Conservation (phyloP, 495 filamentous ascomycete species). For the Amorphotheca resinae region DNA sequence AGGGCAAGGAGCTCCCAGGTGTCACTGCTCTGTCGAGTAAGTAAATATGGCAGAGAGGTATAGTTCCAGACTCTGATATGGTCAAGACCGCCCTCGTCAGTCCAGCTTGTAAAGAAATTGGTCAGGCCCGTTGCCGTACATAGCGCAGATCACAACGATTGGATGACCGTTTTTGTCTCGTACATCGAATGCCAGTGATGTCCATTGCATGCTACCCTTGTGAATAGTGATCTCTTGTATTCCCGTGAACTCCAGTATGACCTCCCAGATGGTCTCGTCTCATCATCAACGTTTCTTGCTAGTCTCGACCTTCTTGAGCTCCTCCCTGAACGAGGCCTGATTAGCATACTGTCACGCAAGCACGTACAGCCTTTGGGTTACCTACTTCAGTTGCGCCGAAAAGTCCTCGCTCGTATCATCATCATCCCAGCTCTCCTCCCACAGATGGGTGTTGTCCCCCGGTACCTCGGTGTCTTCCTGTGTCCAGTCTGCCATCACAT, state of each 20-base stretch:
- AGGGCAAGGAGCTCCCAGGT: slow-evolving; percentile 95
- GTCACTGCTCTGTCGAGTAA: slow-evolving; percentile 90
- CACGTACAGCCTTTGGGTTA: slow-evolving; percentile 7
- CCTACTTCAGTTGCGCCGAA: slow-evolving; percentile 86
- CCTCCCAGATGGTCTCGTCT: slow-evolving; percentile 4
- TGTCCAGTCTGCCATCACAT: slow-evolving; percentile 56
- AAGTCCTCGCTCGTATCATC: slow-evolving; percentile 97
- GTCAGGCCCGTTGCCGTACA: slow-evolving; percentile 10
- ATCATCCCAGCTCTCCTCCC: slow-evolving; percentile 99
- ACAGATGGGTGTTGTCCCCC: slow-evolving; percentile 64
- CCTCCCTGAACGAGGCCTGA: slow-evolving; percentile 48
- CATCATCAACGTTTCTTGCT: slow-evolving; percentile 39
- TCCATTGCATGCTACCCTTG: slow-evolving; percentile 19
- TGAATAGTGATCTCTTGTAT: slow-evolving; percentile 11
- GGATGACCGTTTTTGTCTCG: slow-evolving; percentile 8
- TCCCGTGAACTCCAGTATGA: slow-evolving; percentile 21
- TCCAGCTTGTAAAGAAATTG: slow-evolving; percentile 19
- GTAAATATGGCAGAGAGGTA: slow-evolving; percentile 28
- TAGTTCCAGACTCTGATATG: slow-evolving; percentile 19
- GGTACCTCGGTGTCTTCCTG: slow-evolving; percentile 76
- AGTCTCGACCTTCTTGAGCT: slow-evolving; percentile 85
- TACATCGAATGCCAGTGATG: slow-evolving; percentile 14
- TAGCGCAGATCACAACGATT: slow-evolving; percentile 15
- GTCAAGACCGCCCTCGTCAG: slow-evolving; percentile 20
- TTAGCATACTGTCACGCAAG: slow-evolving; percentile 6